These are phyloP conservation scores for Hyaloscypha bicolor DNA, from an alignment of 495 filamentous ascomycete species.

Conservation along the genomic window DNA sequence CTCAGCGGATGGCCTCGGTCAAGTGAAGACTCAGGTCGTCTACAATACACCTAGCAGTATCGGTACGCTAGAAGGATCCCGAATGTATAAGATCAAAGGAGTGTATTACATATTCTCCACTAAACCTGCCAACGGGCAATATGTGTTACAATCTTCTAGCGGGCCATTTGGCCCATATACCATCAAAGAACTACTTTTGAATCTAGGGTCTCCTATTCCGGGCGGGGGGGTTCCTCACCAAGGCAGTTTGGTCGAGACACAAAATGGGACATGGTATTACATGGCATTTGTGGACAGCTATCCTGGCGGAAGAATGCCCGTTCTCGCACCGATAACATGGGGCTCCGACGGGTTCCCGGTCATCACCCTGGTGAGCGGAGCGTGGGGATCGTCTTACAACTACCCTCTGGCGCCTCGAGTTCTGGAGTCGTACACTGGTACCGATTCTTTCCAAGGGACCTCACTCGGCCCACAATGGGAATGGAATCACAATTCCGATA, in stretches of 20 bases:
- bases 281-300: conserved; percentile 58
- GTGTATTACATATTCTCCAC: conserved; percentile 55
- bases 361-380: conserved; percentile 39
- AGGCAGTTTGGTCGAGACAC: conserved; percentile 57
- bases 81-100: conserved; percentile 58
- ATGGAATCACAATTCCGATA: conserved; percentile 65
- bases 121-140: conserved; percentile 37
- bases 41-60: conserved; percentile 36
- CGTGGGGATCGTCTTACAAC: conserved; percentile 49
- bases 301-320: conserved; percentile 57
- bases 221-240: conserved; percentile 54
- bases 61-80: conserved; percentile 53
- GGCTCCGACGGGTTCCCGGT: conserved; percentile 51
- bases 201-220: conserved; percentile 43
- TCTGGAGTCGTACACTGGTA: conserved; percentile 33
- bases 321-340: conserved; percentile 57
- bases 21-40: conserved; percentile 47
- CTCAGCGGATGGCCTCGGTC: conserved; percentile 44
- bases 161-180: conserved; percentile 52
- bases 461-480: conserved; percentile 53
- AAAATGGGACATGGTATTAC: conserved; percentile 58
- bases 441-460: conserved; percentile 44
- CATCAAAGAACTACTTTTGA: conserved; percentile 39
- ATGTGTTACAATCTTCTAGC: conserved; percentile 48
- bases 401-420: conserved; percentile 39